Percentiles rank a stretch among this genome's conserved stretches.
phyloP scores from a whole-genome alignment of 495 filamentous ascomycete genomes.

The Bacidia rubella region DNA sequence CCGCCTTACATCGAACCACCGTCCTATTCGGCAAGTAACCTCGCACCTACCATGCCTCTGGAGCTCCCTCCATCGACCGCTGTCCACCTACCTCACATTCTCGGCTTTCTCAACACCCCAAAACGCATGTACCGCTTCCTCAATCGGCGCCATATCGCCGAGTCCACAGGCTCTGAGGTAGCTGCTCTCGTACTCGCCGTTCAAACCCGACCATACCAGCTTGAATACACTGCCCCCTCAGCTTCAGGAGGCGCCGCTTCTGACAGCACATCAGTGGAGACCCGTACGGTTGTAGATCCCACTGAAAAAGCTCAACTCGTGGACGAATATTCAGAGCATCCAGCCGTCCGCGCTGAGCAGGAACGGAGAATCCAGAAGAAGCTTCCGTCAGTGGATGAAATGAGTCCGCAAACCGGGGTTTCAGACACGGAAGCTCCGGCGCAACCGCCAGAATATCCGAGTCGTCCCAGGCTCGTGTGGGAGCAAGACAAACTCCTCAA shows the following conservation, averaged over 20 bases:
- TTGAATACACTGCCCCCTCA: constrained; percentile 4
- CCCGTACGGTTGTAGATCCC: background rate
- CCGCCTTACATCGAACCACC: constrained; percentile 53
- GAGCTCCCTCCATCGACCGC: constrained; percentile 52
- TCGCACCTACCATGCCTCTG: constrained; percentile 47
- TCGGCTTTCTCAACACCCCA: constrained; percentile 87
- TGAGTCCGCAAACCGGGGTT: background rate
- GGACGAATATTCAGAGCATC: constrained; percentile 13
- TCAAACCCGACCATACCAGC: constrained; percentile 35
- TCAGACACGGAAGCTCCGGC: background rate
- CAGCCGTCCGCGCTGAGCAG: constrained; percentile 13
- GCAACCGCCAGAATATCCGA: background rate
- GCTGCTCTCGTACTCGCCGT: constrained; percentile 67
- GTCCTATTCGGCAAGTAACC: constrained; percentile 49
- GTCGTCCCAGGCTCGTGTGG: constrained; percentile 17
- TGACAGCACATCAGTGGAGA: background rate
- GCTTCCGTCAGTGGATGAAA: background rate
- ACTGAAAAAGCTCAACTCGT: background rate
- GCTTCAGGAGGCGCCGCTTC: constrained; percentile 20
- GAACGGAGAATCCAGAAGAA: constrained; percentile 3
- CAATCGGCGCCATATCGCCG: constrained; percentile 71
- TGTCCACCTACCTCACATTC: constrained; percentile 73
- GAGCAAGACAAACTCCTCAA: constrained; percentile 62
- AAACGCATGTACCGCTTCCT: constrained; percentile 79
- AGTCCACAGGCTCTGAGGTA: constrained; percentile 76